Conservation (phyloP, 441 rosid species). For the Brassica balearica region DNA sequence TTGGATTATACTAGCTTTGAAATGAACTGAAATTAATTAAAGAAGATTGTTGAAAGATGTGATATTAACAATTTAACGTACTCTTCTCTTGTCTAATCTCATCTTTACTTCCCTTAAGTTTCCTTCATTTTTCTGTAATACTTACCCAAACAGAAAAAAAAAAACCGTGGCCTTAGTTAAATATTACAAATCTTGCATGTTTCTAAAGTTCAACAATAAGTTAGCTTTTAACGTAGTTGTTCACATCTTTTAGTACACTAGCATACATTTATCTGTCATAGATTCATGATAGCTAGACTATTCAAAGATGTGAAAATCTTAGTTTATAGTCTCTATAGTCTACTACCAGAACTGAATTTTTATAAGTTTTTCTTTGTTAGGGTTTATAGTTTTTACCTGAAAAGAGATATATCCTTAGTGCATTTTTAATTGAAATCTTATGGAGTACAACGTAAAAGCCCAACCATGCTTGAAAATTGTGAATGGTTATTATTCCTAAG, state of each 20-base stretch:
- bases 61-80: neutral
- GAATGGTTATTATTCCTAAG: constrained; percentile 12
- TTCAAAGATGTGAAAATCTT: neutral
- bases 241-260: neutral
- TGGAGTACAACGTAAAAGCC: neutral
- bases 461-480: constrained; percentile 6
- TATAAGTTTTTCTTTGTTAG: neutral
- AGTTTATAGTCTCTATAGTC: neutral
- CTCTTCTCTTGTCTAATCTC: neutral
- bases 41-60: neutral
- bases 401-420: neutral
- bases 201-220: neutral
- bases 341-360: neutral
- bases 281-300: neutral
- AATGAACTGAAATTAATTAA: constrained; percentile 47
- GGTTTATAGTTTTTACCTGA: neutral
- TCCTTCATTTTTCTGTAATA: neutral
- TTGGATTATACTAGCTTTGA: constrained; percentile 72
- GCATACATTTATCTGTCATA: neutral
- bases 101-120: neutral
- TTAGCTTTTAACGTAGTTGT: neutral
- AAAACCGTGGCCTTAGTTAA: neutral
- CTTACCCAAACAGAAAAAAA: neutral
- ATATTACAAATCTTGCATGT: neutral
- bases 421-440: neutral